Conservation (phyloP, 2,329 filamentous ascomycete species). For the Grosmannia penicillata region DNA sequence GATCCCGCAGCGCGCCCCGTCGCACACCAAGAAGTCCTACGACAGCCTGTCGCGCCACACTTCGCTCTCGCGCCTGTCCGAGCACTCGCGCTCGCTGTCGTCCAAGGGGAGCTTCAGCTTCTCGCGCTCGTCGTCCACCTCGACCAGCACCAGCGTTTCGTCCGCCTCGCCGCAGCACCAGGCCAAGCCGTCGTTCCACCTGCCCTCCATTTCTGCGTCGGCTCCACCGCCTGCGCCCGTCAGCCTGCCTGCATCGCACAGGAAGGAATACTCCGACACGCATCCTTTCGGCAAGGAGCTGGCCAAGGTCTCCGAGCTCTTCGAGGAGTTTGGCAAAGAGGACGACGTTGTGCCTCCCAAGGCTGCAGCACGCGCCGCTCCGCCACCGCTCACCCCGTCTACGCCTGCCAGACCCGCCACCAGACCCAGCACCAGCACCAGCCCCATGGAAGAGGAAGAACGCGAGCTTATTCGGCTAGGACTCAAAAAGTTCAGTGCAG, state of each 20-base stretch:
- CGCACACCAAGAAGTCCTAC: constrained; percentile 75
- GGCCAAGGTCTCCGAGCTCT: constrained; percentile 82
- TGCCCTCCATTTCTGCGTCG: constrained; percentile 12
- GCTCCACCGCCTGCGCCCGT: constrained; percentile 13
- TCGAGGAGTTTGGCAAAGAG: constrained; percentile 66
- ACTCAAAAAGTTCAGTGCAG: constrained; percentile 57
- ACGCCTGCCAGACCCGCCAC: background rate
- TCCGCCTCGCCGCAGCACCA: constrained; percentile 23
- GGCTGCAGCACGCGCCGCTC: background rate
- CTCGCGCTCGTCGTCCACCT: constrained; percentile 42
- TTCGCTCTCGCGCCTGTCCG: constrained; percentile 35
- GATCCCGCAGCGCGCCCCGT: constrained; percentile 66
- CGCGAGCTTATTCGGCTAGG: constrained; percentile 53
- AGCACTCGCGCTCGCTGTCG: constrained; percentile 36
- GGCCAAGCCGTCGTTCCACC: constrained; percentile 7
- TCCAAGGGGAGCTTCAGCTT: constrained; percentile 42
- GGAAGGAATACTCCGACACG: constrained; percentile 21
- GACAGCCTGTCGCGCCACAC: constrained; percentile 45
- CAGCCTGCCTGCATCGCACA: constrained; percentile 21
- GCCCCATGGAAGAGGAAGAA: constrained; percentile 57
- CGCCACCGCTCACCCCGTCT: background rate
- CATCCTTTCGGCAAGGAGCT: constrained; percentile 84
- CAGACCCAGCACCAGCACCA: constrained; percentile 10
- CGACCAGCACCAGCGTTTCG: constrained; percentile 30
- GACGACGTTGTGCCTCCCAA: constrained; percentile 13